A percentile compares a stretch with the other conserved stretches of the same genome.
These are phyloP conservation scores for Microcyclospora tardicrescens DNA, from an alignment of 2,329 filamentous ascomycete genomes.

Conservation along the genomic window DNA sequence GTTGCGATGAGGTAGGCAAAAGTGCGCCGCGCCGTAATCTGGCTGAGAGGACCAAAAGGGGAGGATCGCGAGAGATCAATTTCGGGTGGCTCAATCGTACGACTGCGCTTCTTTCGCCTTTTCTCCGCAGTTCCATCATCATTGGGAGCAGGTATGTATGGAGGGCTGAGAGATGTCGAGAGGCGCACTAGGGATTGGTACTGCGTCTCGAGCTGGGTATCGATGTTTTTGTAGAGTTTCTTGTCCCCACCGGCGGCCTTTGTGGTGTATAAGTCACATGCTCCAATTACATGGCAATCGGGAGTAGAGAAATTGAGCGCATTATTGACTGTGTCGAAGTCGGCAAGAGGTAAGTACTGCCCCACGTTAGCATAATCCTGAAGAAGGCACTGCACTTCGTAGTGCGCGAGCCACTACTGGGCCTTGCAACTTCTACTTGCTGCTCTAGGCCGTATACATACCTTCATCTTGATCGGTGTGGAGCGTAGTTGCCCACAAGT, in stretches of 20 bases:
- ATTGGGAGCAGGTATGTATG: conserved; percentile 37
- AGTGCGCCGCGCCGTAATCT: conserved; percentile 76
- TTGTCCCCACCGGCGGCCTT: conserved; percentile 93
- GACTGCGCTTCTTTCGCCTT: conserved; percentile 11
- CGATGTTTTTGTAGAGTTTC: conserved; percentile 93
- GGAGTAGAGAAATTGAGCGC: conserved; percentile 92
- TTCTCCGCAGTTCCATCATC: conserved; percentile 14
- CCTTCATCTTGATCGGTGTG: too few species aligned
- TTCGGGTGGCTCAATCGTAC: conserved; percentile 18
- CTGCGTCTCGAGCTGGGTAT: conserved; percentile 78
- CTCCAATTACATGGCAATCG: conserved; percentile 82
- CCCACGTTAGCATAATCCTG: conserved; percentile 7
- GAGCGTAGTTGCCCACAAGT: too few species aligned
- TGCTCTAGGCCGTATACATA: too few species aligned
- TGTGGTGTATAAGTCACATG: conserved; percentile 93
- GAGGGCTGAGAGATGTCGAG: conserved; percentile 75
- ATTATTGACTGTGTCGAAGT: conserved; percentile 83
- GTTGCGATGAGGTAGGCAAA: conserved; percentile 96
- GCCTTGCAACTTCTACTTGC: too few species aligned
- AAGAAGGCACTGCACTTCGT: neutral
- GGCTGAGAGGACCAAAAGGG: conserved; percentile 80
- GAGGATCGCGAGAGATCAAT: conserved; percentile 69
- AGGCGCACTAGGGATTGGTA: conserved; percentile 79
- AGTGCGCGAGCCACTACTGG: neutral
- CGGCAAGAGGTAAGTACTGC: conserved; percentile 81